Evolutionary conservation across 179 eudicot genomes (phyloP), one percentile per base, ranked within the genome.

Genomic region (Spergularia azorica): DNA sequence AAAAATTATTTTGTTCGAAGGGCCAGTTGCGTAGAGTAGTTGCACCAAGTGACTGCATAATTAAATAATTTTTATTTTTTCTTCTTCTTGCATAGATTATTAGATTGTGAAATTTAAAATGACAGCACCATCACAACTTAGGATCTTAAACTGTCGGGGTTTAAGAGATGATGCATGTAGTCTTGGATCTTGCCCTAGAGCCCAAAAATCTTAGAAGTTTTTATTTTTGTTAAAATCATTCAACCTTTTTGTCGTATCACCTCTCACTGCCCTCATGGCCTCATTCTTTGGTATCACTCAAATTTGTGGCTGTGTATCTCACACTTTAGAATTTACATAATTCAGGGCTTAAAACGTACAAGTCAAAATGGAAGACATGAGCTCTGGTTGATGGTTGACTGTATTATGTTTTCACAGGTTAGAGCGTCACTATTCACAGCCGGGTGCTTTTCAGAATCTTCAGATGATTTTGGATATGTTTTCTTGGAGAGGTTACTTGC

Each of bases 361-460:
- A 64, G 63, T 66, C 43, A 71, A 48, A 70, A 14, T n/a, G 14
- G 43, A 70, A 59, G 76, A 64, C 59, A 67, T 60, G 56, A 70
- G 38, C 41, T 13, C 2, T 43, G 59, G 36, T 36, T 43, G 63
- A 69, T 73, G 55, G 52, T 62, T 67, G 38, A 72, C 56, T 70
- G 51, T 82, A n/a, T n/a, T 71, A 10, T 64, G 36, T 14, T 67
- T 77, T 57, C 71, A 50, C 86, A 94, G 98, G 95, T 86, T 48
- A 88, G 89, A 82, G 96, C 96, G 5, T 83, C 97, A 51, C 84
- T 92, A 63, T 92, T 89, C 84, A 96, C 98, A 63, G 95, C 92
- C 16, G 93, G 90, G 54, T 88, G 93, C 83, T 88, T 92, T 75
- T 86, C 84, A 81, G 95, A 92, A 77, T 54, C 79, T 70, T 91